phyloP scores from a whole-genome alignment of 495 filamentous ascomycete species.

The Xylaria cubensis region DNA sequence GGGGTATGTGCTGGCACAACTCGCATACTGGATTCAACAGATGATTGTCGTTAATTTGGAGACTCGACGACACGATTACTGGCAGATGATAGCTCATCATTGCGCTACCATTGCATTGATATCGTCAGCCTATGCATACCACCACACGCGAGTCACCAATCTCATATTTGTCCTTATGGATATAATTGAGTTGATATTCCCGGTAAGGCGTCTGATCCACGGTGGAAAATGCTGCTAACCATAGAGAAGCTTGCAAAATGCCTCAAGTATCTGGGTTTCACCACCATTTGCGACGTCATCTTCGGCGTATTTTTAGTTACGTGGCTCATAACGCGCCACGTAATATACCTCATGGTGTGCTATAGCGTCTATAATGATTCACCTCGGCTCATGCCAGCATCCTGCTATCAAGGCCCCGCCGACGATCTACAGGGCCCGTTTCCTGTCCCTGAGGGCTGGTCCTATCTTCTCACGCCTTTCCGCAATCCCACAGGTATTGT shows the following conservation, averaged over 20 bases:
- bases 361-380: conserved; percentile 70
- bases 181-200: conserved; percentile 73
- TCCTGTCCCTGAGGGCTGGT: conserved; percentile 58
- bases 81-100: conserved; percentile 81
- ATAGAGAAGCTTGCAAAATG: conserved; percentile 68
- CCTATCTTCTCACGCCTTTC: conserved; percentile 65
- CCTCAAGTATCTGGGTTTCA: conserved; percentile 72
- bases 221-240: background rate
- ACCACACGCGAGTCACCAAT: conserved; percentile 71
- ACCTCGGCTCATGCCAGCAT: conserved; percentile 61
- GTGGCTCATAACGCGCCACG: conserved; percentile 74
- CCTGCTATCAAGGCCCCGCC: conserved; percentile 64
- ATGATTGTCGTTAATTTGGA: conserved; percentile 80
- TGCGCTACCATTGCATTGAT: conserved; percentile 72
- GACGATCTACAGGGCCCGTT: conserved; percentile 53
- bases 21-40: conserved; percentile 79
- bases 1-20: conserved; percentile 76
- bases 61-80: conserved; percentile 75
- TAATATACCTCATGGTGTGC: conserved; percentile 68
- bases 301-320: conserved; percentile 75
- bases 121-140: conserved; percentile 68
- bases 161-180: conserved; percentile 79
- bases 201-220: conserved; percentile 56
- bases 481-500: conserved; percentile 61
- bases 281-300: conserved; percentile 68